phyloP scores from a whole-genome alignment of 352 stramenopile species.

The Hyaloperonospora arabidopsidis region DNA sequence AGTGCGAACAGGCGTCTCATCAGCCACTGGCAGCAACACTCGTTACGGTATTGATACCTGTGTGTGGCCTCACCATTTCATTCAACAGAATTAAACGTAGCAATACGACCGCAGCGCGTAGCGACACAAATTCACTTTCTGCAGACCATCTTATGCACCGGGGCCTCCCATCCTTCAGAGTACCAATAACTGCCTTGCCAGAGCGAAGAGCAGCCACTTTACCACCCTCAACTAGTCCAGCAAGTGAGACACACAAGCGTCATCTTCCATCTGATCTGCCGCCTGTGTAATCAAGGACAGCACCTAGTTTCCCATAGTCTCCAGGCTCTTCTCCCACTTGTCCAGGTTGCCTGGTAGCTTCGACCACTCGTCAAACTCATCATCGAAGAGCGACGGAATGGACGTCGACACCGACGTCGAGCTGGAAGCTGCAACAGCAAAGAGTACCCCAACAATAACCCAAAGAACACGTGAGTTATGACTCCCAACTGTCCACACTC shows the following conservation, averaged over 20 bases:
- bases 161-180: constrained; percentile 20
- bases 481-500: not conserved
- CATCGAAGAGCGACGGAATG: constrained; percentile 78
- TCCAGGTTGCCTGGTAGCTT: constrained; percentile 78
- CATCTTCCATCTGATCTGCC: constrained; percentile 11
- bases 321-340: constrained; percentile 84
- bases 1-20: too few relatives aligned
- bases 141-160: constrained; percentile 22
- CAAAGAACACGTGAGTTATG: constrained; percentile 5
- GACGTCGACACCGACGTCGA: constrained; percentile 38
- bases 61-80: too few relatives aligned
- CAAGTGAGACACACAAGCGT: not conserved
- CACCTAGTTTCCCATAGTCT: constrained; percentile 75
- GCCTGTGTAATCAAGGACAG: constrained; percentile 10
- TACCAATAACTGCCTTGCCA: constrained; percentile 10
- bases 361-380: constrained; percentile 83
- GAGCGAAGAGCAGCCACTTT: too few relatives aligned
- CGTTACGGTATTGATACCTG: too few relatives aligned
- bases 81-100: not conserved
- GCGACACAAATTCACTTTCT: constrained; percentile 23
- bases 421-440: constrained; percentile 28
- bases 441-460: not conserved
- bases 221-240: too few relatives aligned
- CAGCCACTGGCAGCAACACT: too few relatives aligned
- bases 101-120: not conserved